Evolutionary conservation across 1,284 basidiomycete genomes (phyloP), one percentile per base, ranked within the genome.

Genomic region (Ustilago crameri): DNA sequence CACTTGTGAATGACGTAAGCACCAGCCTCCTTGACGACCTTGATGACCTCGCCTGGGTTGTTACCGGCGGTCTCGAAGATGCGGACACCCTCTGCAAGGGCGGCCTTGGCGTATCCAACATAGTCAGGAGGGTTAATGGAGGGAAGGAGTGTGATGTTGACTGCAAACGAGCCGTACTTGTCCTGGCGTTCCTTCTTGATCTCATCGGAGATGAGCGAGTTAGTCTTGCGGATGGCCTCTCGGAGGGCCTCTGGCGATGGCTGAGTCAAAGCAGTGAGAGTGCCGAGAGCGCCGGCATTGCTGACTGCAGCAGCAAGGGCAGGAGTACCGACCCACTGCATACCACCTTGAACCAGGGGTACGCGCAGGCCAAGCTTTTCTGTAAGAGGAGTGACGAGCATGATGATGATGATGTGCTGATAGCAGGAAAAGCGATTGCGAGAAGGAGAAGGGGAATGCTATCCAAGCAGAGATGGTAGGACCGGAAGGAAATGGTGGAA

Each of bases 11-110:
- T 89, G 7, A 96, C 90, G 61, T 90, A 88, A 76, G 91, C 84
- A 3, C 87, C 88, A 9, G 91, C 85, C 9, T 87, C 86, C 85
- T 95, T 94, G 84, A 94, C 90, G 78, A 89, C 91, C 65, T 88
- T 87, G 84, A 95, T 91, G 56, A 95, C 85, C 10, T 89, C 88
- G 23, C 89, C 91, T 41, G 92, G 91, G 82, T 90, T 93, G 83
- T 91, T 93, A 10, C 94, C 94, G 1, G 94, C 94, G 0, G 94
- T 97, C 86, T 97, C 95, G 80, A 95, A 93, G 50, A 96, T 90
- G 75, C 85, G 86, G 12, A 95, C 87, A n/a, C 92, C 92, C 81
- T 95, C 94, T 57, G 93, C 92, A 51, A 96, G 88, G 4, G 93
- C 91, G 2, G 88, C 93, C 12, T 88, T 86, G 1, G 91, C 91